Percentiles rank a stretch among this genome's conserved stretches.
These are phyloP conservation scores for Suhomyces sp. DNA, from an alignment of 805 yeast genomes.

Conservation along the genomic window DNA sequence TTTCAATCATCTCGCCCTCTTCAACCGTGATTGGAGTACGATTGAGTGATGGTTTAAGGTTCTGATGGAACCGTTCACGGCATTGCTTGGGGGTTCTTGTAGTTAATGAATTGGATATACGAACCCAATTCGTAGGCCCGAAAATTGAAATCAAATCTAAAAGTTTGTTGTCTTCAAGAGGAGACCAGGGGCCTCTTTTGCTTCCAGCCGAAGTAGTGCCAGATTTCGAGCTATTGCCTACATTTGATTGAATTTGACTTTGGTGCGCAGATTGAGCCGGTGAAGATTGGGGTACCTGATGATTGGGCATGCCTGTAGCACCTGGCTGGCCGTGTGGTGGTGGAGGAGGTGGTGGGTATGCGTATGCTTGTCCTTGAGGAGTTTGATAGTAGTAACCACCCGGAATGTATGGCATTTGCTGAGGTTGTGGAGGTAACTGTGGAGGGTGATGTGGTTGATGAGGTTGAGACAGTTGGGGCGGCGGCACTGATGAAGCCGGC, in stretches of 20 bases:
- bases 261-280: background rate
- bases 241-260: background rate
- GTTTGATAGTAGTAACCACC: conserved; percentile 3
- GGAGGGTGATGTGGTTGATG: conserved; percentile 4
- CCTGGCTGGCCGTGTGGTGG: no score
- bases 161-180: conserved; percentile 73
- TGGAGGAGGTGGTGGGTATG: background rate
- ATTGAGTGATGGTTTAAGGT: conserved; percentile 79
- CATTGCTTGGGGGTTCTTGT: conserved; percentile 90
- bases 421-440: conserved; percentile 4
- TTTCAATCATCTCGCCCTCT: conserved; percentile 80
- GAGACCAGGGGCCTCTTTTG: conserved; percentile 87
- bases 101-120: conserved; percentile 68
- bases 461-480: background rate
- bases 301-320: no score
- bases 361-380: background rate
- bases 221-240: conserved; percentile 3
- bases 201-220: conserved; percentile 1
- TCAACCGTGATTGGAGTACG: conserved; percentile 79
- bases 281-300: no score
- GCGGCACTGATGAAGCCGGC: background rate
- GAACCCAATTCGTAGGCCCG: conserved; percentile 89
- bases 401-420: background rate
- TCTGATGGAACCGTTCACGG: conserved; percentile 88
- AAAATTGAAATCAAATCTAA: conserved; percentile 64